These are phyloP conservation scores for Heteromeles arbutifolia DNA, from an alignment of 306 rosid species.

Conservation along the genomic window DNA sequence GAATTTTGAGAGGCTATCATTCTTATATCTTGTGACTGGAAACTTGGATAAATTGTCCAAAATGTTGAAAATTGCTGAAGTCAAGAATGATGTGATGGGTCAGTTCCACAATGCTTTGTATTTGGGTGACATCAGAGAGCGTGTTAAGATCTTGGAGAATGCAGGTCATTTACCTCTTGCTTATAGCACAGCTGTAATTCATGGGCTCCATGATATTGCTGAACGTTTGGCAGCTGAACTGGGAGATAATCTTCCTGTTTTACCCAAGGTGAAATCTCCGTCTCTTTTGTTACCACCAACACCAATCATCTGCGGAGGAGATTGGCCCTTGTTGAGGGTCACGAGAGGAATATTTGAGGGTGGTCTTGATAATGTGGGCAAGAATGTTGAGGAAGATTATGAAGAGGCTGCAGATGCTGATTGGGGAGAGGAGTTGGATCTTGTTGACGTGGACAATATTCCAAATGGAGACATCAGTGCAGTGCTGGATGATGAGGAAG, in stretches of 20 bases:
- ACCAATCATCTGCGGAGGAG: conserved; percentile 61
- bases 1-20: conserved; percentile 78
- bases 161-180: conserved; percentile 83
- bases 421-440: conserved; percentile 69
- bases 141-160: conserved; percentile 71
- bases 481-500: conserved; percentile 49
- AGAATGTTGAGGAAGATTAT: conserved; percentile 45
- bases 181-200: conserved; percentile 57
- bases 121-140: conserved; percentile 67
- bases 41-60: conserved; percentile 72
- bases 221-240: conserved; percentile 65
- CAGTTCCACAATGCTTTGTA: conserved; percentile 90
- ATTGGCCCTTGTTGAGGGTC: conserved; percentile 85
- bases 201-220: conserved; percentile 65
- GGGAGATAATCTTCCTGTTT: conserved; percentile 66
- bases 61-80: conserved; percentile 88
- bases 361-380: conserved; percentile 44
- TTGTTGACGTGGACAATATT: conserved; percentile 50
- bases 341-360: conserved; percentile 74
- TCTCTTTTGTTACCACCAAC: conserved; percentile 66
- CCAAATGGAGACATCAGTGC: conserved; percentile 61
- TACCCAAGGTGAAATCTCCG: conserved; percentile 53
- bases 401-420: conserved; percentile 57
- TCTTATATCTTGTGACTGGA: conserved; percentile 77
- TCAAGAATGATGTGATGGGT: conserved; percentile 89